phyloP scores from a whole-genome alignment of 306 rosid species.

The Vicia villosa region DNA sequence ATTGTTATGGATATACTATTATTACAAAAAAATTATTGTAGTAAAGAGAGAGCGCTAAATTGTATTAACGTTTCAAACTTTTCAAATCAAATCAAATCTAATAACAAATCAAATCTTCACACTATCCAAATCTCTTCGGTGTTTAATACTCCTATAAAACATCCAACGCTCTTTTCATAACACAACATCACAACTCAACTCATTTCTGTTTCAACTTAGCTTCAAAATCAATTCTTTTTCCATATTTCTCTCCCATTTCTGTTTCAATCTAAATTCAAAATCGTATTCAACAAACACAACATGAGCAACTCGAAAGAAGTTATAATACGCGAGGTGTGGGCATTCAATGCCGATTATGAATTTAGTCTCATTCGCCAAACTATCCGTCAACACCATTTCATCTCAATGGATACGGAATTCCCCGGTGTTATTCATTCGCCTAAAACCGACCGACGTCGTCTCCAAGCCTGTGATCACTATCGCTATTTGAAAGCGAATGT shows the following conservation, averaged over 20 bases:
- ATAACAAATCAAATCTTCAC: no score
- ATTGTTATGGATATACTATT: no score
- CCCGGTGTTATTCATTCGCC: neutral
- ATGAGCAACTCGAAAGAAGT: neutral
- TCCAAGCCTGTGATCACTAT: neutral
- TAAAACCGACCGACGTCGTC: neutral
- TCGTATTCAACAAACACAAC: neutral
- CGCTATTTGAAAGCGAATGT: constrained; percentile 54
- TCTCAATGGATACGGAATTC: neutral
- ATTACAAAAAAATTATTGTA: no score
- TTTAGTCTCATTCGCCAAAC: neutral
- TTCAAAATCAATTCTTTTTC: no score
- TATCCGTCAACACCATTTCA: neutral
- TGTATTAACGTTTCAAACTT: no score
- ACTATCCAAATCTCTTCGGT: neutral
- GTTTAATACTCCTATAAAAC: neutral
- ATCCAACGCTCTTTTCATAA: neutral
- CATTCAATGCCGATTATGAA: neutral
- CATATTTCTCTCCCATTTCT: neutral
- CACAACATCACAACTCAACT: neutral
- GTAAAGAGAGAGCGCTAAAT: no score
- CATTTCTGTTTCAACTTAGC: neutral
- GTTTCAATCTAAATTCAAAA: neutral
- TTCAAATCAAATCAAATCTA: no score
- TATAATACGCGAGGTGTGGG: neutral